A percentile compares a stretch with the other conserved stretches of the same genome.
Conservation (phyloP, 768 basidiomycete genomes). For the Coprinellus aureogranulatus region DNA sequence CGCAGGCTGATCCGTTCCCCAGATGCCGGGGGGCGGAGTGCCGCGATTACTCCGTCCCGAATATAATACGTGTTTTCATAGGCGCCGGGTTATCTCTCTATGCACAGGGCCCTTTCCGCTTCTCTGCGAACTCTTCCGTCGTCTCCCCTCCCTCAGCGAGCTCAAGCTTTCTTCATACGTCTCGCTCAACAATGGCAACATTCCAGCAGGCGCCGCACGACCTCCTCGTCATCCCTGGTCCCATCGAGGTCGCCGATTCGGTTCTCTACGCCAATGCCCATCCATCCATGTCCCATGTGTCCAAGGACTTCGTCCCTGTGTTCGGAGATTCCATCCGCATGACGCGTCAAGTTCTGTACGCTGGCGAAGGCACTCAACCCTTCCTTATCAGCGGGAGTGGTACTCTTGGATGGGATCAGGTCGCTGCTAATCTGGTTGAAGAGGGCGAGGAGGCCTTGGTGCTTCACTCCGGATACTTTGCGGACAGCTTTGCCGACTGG, state of each 20-base stretch:
- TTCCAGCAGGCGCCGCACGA: slow-evolving; percentile 27
- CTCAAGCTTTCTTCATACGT: slow-evolving; percentile 24
- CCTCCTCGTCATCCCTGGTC: slow-evolving; percentile 47
- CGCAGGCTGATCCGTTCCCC: too few relatives aligned
- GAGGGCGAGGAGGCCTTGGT: slow-evolving; percentile 77
- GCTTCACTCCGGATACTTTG: slow-evolving; percentile 91
- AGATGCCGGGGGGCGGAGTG: not conserved
- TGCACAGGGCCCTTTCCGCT: not conserved
- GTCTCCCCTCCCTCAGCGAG: slow-evolving; percentile 39
- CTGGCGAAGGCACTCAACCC: slow-evolving; percentile 70
- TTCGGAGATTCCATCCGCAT: slow-evolving; percentile 88
- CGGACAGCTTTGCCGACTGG: slow-evolving; percentile 88
- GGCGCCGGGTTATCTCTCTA: not conserved
- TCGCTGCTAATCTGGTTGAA: slow-evolving; percentile 88
- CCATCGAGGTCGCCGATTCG: slow-evolving; percentile 58
- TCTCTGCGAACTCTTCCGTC: slow-evolving; percentile 25
- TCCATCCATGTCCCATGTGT: slow-evolving; percentile 85
- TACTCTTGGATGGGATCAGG: slow-evolving; percentile 97
- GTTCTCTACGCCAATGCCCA: slow-evolving; percentile 94
- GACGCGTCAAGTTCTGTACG: slow-evolving; percentile 79
- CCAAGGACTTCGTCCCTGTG: slow-evolving; percentile 81
- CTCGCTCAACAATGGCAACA: slow-evolving; percentile 11
- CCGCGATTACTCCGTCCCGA: not conserved
- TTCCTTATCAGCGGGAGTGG: slow-evolving; percentile 94
- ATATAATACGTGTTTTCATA: not conserved